phyloP scores from a whole-genome alignment of 768 basidiomycete genomes.

The Collybiopsis confluens region DNA sequence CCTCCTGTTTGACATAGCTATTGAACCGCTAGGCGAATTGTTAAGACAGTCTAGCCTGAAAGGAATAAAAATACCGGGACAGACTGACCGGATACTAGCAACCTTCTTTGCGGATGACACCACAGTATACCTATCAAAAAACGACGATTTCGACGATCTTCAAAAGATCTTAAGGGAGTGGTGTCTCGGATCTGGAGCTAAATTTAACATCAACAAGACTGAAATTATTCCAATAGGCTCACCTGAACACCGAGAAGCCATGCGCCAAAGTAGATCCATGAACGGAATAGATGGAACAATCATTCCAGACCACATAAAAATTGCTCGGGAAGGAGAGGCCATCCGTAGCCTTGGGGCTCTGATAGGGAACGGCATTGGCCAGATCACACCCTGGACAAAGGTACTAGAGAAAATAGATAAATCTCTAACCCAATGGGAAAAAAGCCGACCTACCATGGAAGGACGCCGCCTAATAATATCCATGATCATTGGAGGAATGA shows the following conservation, averaged over 20 bases:
- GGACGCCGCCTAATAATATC: conserved; percentile 15
- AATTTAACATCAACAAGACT: conserved; percentile 21
- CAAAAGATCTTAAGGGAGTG: conserved; percentile 8
- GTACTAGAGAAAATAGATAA: conserved; percentile 18
- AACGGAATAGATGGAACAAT: neutral
- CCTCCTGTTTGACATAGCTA: conserved; percentile 19
- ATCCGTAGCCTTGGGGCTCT: conserved; percentile 14
- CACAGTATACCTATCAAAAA: conserved; percentile 12
- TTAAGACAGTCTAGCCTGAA: conserved; percentile 13
- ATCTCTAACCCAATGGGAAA: conserved; percentile 9
- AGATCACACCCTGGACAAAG: conserved; percentile 10
- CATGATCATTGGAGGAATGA: conserved; percentile 14
- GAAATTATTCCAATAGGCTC: conserved; percentile 18
- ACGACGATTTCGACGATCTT: conserved; percentile 10
- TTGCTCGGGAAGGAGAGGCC: conserved; percentile 14
- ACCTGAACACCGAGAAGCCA: neutral
- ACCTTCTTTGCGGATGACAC: conserved; percentile 25
- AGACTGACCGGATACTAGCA: conserved; percentile 7
- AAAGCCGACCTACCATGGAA: conserved; percentile 13
- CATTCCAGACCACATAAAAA: conserved; percentile 4
- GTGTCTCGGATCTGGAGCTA: conserved; percentile 10
- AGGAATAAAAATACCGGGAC: conserved; percentile 15
- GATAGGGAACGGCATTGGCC: conserved; percentile 17
- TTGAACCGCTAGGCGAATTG: conserved; percentile 22
- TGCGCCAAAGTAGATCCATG: neutral